A percentile compares a stretch with the other conserved stretches of the same genome.
Conservation (phyloP, 768 basidiomycete genomes). For the Lactarius akahatsu region DNA sequence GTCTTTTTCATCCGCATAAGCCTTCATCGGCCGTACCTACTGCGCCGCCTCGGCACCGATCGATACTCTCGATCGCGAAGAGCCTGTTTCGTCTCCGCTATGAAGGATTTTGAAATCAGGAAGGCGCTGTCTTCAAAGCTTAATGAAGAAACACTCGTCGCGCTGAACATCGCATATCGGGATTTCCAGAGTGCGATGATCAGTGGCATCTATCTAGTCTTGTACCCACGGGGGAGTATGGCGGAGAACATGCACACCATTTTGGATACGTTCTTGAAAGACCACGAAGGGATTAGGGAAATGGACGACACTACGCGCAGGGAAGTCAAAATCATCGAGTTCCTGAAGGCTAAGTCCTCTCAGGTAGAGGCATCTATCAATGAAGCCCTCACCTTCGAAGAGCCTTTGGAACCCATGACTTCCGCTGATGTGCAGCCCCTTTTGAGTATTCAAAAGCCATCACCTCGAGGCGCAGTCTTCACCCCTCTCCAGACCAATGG, state of each 20-base stretch:
- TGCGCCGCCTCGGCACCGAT: conserved; percentile 75
- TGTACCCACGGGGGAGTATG: conserved; percentile 72
- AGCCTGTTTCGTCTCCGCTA: conserved; percentile 90
- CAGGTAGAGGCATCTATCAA: conserved; percentile 37
- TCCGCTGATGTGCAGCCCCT: conserved; percentile 21
- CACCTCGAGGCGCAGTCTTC: conserved; percentile 32
- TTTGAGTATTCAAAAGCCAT: conserved; percentile 26
- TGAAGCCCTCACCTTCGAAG: conserved; percentile 12
- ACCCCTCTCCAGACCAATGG: conserved; percentile 20
- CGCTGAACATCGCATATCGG: conserved; percentile 77
- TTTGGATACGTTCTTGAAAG: conserved; percentile 72
- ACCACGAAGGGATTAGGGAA: conserved; percentile 58
- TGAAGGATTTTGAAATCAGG: conserved; percentile 81
- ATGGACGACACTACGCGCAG: conserved; percentile 80
- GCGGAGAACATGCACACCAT: conserved; percentile 74
- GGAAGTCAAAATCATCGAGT: conserved; percentile 84
- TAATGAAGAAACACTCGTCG: conserved; percentile 62
- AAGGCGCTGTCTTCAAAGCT: conserved; percentile 62
- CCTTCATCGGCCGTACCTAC: conserved; percentile 83
- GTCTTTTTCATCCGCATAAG: conserved; percentile 83
- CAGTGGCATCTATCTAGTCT: conserved; percentile 79
- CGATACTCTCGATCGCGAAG: conserved; percentile 76
- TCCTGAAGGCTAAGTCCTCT: conserved; percentile 67
- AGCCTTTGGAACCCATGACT: conserved; percentile 18
- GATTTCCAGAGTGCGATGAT: conserved; percentile 92